A percentile compares a stretch with the other conserved stretches of the same genome.
These are phyloP conservation scores for Gleditsia sinensis DNA, from an alignment of 306 rosid genomes.

Conservation along the genomic window DNA sequence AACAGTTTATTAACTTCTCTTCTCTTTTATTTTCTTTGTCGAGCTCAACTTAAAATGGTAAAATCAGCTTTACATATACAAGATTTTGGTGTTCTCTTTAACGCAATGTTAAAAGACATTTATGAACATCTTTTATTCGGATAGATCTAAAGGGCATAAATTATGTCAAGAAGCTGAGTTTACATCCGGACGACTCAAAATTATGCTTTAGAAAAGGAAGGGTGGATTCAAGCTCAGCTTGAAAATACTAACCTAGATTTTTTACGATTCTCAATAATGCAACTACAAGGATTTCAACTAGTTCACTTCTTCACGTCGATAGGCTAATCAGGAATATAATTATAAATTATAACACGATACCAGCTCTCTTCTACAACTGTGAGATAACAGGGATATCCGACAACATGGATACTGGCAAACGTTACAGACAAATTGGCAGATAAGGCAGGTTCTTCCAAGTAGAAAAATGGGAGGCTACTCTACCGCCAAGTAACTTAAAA, in stretches of 20 bases:
- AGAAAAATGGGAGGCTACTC: neutral
- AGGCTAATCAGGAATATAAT: too few relatives aligned
- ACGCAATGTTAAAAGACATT: neutral
- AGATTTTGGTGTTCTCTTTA: neutral
- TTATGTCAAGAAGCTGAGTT: neutral
- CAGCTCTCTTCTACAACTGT: neutral
- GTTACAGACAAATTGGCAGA: neutral
- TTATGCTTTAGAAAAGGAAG: neutral
- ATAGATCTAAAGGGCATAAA: neutral
- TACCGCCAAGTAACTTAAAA: neutral
- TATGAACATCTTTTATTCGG: neutral
- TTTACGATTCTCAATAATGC: neutral
- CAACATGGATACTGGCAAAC: neutral
- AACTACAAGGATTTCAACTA: neutral
- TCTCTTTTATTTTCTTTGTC: neutral
- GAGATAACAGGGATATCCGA: neutral
- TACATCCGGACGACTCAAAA: neutral
- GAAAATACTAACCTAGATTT: too few relatives aligned
- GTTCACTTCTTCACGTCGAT: too few relatives aligned
- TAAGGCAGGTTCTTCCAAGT: neutral
- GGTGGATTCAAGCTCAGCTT: neutral
- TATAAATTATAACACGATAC: neutral
- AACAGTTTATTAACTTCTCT: neutral
- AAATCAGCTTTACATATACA: neutral
- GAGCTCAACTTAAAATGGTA: neutral